Evolutionary conservation across 345 rosid species (phyloP), one percentile per base, ranked within the genome.

Genomic region (Noccaea bulbosa): DNA sequence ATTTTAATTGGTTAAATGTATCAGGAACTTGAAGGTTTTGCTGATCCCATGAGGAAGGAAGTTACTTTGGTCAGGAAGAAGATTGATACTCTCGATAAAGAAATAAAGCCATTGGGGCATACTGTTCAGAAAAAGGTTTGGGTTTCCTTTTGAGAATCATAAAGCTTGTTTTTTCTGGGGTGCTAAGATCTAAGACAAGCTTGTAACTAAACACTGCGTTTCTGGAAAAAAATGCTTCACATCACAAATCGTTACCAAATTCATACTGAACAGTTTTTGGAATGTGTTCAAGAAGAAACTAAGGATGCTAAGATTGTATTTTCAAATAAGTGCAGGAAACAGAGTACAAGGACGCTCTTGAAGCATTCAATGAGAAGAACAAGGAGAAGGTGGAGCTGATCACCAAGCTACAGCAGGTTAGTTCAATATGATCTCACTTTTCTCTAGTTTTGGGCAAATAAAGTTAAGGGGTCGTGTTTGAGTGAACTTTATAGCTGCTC

Each of bases 11-110:
- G 58, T 37, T 47, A 7, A 48, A 38, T 59, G 43, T 4, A 41
- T 74, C 84, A 92, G 98, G 98, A 90, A 77, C 98, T 92, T 67
- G 97, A 90, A 78, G 74, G 85, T 1, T 81, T 93, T 67, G 85
- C 86, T 67, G 97, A 93, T 89, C 98, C 98, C 46, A 86, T 93
- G 97, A 89, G 95, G 79, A 91, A 93, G 80, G 98, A 93, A 50
- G 96, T 93, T 14, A 73, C 86, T 20, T 0, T 85, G 64, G 86
- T 93, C 2, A 62, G 98, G 40, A 93, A 93, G 86, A 91, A 79
- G 95, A 89, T 93, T 27, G 98, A 93, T 80, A 34, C 86, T 11
- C 87, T 91, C 11, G 93, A 89, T 82, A 93, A 93, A 81, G 98
- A 93, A 48, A 77, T 93, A 71, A 93, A 86, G 73, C 97, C 98